Evolutionary conservation across 179 eudicot species (phyloP), one percentile per base, ranked within the genome.

Genomic region (Beta corolliflora): DNA sequence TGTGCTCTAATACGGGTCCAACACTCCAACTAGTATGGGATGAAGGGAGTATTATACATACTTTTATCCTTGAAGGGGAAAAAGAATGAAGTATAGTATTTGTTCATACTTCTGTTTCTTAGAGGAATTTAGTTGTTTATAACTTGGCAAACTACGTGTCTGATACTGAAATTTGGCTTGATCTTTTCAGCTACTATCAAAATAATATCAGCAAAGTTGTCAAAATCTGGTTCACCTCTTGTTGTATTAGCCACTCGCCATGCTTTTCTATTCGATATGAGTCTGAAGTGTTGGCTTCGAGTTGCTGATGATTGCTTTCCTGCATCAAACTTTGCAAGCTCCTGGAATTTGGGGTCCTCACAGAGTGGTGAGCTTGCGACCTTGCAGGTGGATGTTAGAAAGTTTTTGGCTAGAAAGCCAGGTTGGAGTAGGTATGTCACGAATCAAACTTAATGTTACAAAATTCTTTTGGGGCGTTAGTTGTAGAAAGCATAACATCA

Each of bases 261-360:
- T 87, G 97, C 99, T 8, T 96, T 92, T 85, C 91, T 96, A 63
- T 96, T 90, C 73, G 99, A 96, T 86, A 87, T 85, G 91, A 89
- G 84, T 83, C 92, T 95, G 79, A 92, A 83, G 91, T 96, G 99
- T 81, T 96, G 99, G 99, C 89, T 96, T 79, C 85, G 98, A 80
- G 97, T 94, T 50, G 99, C 98, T 25, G 99, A 96, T 91, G 99
- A 96, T 84, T 90, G 91, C 85, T 96, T 91, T 79, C 96, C 99
- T 65, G 91, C 93, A 13, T 96, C 99, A 50, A 96, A 92, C 85
- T 96, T 92, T 84, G 88, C 97, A 54, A 96, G 99, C 87, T 94
- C 98, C 14, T 94, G 93, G 94, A 92, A 85, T 84, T 83, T 92
- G 85, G 97, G 99, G n/a, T 91, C 96, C 9, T 59, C 85, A 74